Base-by-base conservation (phyloP, 78 protist species). In the Corallochytrium limacisporum region DNA sequence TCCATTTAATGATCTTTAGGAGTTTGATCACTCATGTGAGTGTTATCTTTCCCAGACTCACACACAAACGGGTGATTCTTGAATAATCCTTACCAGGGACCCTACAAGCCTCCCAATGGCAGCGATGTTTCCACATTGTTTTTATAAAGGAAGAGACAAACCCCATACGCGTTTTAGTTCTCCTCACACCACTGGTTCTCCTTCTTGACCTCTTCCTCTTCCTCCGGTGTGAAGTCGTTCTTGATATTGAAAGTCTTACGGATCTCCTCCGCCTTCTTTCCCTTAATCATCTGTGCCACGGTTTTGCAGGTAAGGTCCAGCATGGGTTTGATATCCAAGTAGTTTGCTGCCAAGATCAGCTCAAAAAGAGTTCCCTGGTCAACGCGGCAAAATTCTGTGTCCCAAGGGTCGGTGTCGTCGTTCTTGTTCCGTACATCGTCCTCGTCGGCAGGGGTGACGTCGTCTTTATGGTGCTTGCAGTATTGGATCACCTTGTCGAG, bases 121-220 rank as follows among this genome's bases (percentile, higher is more conserved):
- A n/a, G n/a, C n/a, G n/a, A n/a, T n/a, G n/a, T n/a, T n/a, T n/a
- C n/a, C n/a, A n/a, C n/a, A n/a, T n/a, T n/a, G n/a, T n/a, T n/a
- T n/a, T n/a, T n/a, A n/a, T n/a, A n/a, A n/a, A n/a, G n/a, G n/a
- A n/a, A n/a, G n/a, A n/a, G n/a, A n/a, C n/a, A n/a, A n/a, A n/a
- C n/a, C n/a, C n/a, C n/a, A n/a, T n/a, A n/a, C n/a, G n/a, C n/a
- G n/a, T 49, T 40, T 63, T 43, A 63, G 24, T 48, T 63, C 31
- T 91, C 92, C 69, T 91, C 93, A 72, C 91, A 87, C 94, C 96
- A 92, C 68, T 86, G 79, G 84, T 92, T 89, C 75, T 92, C 97
- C 48, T 83, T 89, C 65, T 90, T 56, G 32, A 89, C 78, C 71
- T 81, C 83, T 51, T 78, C 98, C 68, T 90, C 98, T 47, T 93